A percentile compares a stretch with the other conserved stretches of the same genome.
Evolutionary conservation across 2,329 filamentous ascomycete species (phyloP).

Genomic region (Phaeosphaeria sp.): DNA sequence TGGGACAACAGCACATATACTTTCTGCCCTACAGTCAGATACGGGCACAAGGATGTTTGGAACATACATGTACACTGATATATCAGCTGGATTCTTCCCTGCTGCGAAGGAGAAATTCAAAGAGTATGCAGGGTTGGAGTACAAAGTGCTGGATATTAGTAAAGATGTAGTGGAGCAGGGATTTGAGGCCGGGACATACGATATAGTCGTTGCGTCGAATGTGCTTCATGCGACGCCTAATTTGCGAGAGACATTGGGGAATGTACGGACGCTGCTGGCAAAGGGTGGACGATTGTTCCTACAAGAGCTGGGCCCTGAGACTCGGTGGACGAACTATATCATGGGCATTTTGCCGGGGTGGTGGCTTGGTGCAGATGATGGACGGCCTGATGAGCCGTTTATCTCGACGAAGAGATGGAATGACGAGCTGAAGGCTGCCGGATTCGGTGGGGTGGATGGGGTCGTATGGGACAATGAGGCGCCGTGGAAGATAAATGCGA

Average conservation of each 20-base stretch:
- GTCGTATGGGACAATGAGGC: background rate
- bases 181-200: constrained; percentile 9
- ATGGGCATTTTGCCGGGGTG: background rate
- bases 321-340: background rate
- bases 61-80: background rate
- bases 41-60: background rate
- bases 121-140: background rate
- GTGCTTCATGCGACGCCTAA: constrained; percentile 14
- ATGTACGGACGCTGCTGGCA: background rate
- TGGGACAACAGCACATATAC: background rate
- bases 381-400: background rate
- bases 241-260: background rate
- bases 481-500: background rate
- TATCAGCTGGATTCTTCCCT: background rate
- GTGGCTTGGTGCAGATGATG: background rate
- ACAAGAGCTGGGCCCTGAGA: background rate
- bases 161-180: constrained; percentile 10
- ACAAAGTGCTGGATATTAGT: background rate
- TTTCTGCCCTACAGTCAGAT: background rate
- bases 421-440: background rate
- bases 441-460: background rate
- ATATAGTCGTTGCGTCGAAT: constrained; percentile 23
- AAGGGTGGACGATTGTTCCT: background rate
- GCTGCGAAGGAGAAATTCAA: background rate
- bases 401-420: background rate